phyloP scores from a whole-genome alignment of 164 flowering plant species.

The Magnolia officinalis region DNA sequence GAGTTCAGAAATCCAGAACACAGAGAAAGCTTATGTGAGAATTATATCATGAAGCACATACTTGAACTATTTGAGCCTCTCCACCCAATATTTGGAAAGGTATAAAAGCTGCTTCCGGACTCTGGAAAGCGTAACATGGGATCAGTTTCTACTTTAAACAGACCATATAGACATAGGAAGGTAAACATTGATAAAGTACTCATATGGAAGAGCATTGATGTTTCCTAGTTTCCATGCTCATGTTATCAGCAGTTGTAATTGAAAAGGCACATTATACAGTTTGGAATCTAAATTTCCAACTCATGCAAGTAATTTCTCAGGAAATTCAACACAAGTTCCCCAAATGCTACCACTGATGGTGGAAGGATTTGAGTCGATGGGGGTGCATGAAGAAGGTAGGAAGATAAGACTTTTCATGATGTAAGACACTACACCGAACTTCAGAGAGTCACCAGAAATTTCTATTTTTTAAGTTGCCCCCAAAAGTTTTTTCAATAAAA shows the following conservation, averaged over 20 bases:
- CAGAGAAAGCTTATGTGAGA: neutral
- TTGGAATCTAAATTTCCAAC: too few relatives aligned
- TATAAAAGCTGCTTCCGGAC: slow-evolving; percentile 65
- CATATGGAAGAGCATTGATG: neutral
- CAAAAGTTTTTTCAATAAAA: too few relatives aligned
- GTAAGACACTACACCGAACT: too few relatives aligned
- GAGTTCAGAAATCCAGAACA: neutral
- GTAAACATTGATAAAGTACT: neutral
- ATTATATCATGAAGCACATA: neutral
- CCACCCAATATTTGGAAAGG: slow-evolving; percentile 89
- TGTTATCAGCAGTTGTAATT: neutral
- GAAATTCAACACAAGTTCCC: too few relatives aligned
- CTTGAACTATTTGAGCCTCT: slow-evolving; percentile 43
- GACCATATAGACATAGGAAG: neutral
- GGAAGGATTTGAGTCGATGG: too few relatives aligned
- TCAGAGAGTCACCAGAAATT: too few relatives aligned
- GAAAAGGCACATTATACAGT: neutral
- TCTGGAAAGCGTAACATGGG: slow-evolving; percentile 31
- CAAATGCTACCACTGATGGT: too few relatives aligned
- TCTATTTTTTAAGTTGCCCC: too few relatives aligned
- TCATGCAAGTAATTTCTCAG: too few relatives aligned
- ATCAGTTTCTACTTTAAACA: neutral
- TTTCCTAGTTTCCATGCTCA: neutral
- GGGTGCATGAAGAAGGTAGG: too few relatives aligned
- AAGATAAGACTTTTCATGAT: too few relatives aligned